Evolutionary conservation across 768 basidiomycete genomes (phyloP), one percentile per base, ranked within the genome.

Genomic region (Sporobolomyces phaffii): DNA sequence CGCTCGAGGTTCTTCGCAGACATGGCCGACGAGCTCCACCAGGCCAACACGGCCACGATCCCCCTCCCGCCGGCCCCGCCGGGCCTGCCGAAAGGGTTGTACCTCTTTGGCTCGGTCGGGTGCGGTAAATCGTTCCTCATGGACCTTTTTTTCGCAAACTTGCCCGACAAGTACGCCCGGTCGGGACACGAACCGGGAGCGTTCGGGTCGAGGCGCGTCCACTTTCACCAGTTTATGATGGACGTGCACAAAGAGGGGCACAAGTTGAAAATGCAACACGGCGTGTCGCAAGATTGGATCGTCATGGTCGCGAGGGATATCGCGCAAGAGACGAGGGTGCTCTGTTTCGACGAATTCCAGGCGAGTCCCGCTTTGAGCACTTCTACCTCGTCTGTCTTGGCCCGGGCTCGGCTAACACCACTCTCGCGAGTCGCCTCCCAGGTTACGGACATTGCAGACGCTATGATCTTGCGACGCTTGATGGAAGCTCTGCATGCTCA

Each of bases 191-290:
- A 84, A 65, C 90, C 90, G 78, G 86, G 89, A 43, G 50, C 49
- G 17, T 68, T 59, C 17, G 66, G 66, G 4, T 47, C 49, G n/a
- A 31, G 60, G 60, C 83, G 96, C 34, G 91, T 97, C 20, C 96
- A 99, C 78, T 99, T 99, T 77, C 93, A 98, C 76, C 90, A 91
- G 2, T 98, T 99, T 81, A 98, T 99, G 96, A 86, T 97, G 68
- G 96, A 99, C 76, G 92, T 97, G 26, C 90, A 97, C 77, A 96
- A 94, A 75, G 86, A 91, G 22, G 77, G 93, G 5, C 92, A 97
- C 72, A 85, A 85, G 2, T 83, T 88, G 43, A 92, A 91, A 62
- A 83, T 86, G 80, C 88, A 88, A 2, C 79, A 81, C 68, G 76
- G 82, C 20, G 84, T 85, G 26, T 70, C 72, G 49, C 87, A 88